Conservation (phyloP, 2,329 filamentous ascomycete genomes). For the Hypoxylon sp. region DNA sequence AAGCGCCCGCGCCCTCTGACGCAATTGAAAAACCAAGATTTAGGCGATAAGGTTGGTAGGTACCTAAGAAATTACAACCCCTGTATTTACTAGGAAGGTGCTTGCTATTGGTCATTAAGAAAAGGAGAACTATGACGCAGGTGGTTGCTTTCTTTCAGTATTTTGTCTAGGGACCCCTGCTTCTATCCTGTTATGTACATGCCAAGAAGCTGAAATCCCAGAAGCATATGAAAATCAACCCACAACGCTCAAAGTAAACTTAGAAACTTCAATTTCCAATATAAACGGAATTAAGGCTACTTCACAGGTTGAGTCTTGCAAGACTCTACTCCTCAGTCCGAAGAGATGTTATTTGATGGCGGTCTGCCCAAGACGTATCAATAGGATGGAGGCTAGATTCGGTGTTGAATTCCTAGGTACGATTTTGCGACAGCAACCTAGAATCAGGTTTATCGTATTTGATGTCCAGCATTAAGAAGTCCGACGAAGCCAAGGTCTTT, state of each 20-base stretch:
- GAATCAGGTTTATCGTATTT: background rate
- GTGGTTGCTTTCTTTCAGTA: background rate
- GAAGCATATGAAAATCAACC: background rate
- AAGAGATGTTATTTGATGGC: background rate
- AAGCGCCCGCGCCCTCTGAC: constrained; percentile 36
- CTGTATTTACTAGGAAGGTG: constrained; percentile 13
- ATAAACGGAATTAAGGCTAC: background rate
- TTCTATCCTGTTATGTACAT: background rate
- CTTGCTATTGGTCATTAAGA: constrained; percentile 24
- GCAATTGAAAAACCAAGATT: constrained; percentile 29
- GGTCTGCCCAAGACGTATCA: background rate
- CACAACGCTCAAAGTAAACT: background rate
- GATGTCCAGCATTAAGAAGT: background rate
- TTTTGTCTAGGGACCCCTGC: background rate
- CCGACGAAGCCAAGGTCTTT: background rate
- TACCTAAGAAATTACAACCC: constrained; percentile 18
- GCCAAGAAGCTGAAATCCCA: constrained; percentile 20
- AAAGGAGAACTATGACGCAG: constrained; percentile 19
- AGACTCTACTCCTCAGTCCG: no score
- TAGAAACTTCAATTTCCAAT: background rate
- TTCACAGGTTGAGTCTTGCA: no score
- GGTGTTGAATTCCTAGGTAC: background rate
- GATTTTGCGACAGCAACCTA: background rate
- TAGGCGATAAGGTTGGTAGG: constrained; percentile 20
- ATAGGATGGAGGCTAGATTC: constrained; percentile 4